A percentile compares a stretch with the other conserved stretches of the same genome.
These are phyloP conservation scores for Brassica carinata DNA, from an alignment of 345 rosid species.

Conservation along the genomic window DNA sequence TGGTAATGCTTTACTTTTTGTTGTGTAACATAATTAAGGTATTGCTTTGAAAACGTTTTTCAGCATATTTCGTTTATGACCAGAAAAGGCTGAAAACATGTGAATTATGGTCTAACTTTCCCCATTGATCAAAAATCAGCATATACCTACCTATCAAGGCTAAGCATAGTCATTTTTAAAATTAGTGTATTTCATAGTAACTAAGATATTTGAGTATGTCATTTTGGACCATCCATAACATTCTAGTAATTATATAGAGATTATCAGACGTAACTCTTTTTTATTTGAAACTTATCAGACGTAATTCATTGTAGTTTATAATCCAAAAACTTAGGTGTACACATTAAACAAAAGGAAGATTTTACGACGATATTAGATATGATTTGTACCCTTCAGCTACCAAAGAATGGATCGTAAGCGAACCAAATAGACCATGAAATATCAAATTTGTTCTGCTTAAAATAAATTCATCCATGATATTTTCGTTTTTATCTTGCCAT, in stretches of 20 bases:
- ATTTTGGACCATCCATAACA: constrained; percentile 10
- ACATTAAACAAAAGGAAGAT: not conserved
- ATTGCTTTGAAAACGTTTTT: constrained; percentile 1
- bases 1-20: not conserved
- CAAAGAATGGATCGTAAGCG: not conserved
- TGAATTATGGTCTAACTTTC: not conserved
- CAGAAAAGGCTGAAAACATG: constrained; percentile 14
- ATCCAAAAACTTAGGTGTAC: constrained; percentile 2
- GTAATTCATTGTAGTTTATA: not conserved
- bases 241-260: not conserved
- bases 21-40: no score
- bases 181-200: not conserved
- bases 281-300: not conserved
- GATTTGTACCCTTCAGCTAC: constrained; percentile 15
- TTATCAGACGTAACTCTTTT: not conserved
- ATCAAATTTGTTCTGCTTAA: not conserved
- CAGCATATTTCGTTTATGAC: constrained; percentile 19
- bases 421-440: not conserved
- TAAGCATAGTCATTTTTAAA: not conserved
- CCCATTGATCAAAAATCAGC: not conserved
- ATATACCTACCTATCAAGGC: not conserved
- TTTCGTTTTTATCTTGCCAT: not conserved
- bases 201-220: not conserved
- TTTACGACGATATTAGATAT: not conserved
- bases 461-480: not conserved